Evolutionary conservation across 768 basidiomycete species (phyloP).

Genomic region (Paxillus rubicundulus): DNA sequence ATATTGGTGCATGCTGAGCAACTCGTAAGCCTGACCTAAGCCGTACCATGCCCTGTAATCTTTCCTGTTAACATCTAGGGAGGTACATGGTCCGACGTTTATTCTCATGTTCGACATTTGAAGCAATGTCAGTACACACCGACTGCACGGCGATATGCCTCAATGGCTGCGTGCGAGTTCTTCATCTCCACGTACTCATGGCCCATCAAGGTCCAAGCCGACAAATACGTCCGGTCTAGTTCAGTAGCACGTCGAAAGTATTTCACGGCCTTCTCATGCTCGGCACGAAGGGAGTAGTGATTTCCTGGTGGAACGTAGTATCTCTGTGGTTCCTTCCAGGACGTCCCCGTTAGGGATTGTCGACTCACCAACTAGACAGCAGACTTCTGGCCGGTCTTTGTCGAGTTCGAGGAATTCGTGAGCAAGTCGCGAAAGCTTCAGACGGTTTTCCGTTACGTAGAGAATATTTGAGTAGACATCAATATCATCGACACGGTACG

Average conservation of each 20-base stretch:
- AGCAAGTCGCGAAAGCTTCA: conserved; percentile 87
- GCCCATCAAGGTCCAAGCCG: conserved; percentile 99
- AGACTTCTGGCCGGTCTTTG: conserved; percentile 93
- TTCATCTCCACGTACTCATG: conserved; percentile 99
- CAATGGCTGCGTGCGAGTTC: conserved; percentile 98
- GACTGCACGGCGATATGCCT: conserved; percentile 93
- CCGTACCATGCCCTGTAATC: conserved; percentile 99
- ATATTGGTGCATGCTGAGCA: conserved; percentile 96
- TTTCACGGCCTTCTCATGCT: conserved; percentile 94
- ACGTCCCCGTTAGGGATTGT: background rate
- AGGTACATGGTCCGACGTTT: background rate
- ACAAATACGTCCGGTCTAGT: conserved; percentile 89
- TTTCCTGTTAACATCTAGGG: conserved; percentile 87
- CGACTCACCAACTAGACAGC: conserved; percentile 85
- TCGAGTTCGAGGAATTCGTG: conserved; percentile 88
- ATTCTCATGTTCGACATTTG: background rate
- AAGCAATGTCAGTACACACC: conserved; percentile 50
- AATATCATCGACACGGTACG: conserved; percentile 89
- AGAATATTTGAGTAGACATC: conserved; percentile 97
- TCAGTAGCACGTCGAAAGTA: conserved; percentile 96
- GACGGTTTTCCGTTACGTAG: conserved; percentile 87
- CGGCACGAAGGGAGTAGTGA: conserved; percentile 88
- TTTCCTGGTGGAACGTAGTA: conserved; percentile 61
- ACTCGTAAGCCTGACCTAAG: conserved; percentile 95
- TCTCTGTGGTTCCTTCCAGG: background rate